phyloP scores from a whole-genome alignment of 208 protist species.

The Spongospora subterranea region DNA sequence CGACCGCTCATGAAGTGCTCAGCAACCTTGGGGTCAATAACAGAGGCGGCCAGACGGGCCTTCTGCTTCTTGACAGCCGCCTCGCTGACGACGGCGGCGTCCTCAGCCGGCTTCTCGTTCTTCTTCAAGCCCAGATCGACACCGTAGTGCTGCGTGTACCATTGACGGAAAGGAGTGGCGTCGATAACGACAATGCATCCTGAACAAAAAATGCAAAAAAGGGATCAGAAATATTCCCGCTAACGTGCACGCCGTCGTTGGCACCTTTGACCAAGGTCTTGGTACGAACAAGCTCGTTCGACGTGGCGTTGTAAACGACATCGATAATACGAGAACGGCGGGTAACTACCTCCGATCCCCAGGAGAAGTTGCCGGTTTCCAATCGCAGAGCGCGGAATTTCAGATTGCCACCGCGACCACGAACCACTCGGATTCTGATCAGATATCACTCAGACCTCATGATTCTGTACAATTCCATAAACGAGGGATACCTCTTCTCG shows the following conservation, averaged over 20 bases:
- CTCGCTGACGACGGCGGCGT: conserved; percentile 77
- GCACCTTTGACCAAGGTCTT: conserved; percentile 99
- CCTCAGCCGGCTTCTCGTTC: conserved; percentile 64
- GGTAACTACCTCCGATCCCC: conserved; percentile 83
- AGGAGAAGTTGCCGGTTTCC: conserved; percentile 97
- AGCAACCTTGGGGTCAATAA: conserved; percentile 76
- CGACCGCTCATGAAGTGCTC: conserved; percentile 91
- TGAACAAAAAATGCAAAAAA: not conserved
- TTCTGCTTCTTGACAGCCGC: conserved; percentile 76
- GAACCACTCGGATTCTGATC: conserved; percentile 88
- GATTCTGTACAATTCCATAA: not conserved
- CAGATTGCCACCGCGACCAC: conserved; percentile 94
- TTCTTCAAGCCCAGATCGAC: conserved; percentile 89
- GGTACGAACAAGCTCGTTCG: conserved; percentile 99
- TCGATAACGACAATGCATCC: conserved; percentile 82
- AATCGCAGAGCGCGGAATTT: conserved; percentile 98
- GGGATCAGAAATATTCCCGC: too few species aligned
- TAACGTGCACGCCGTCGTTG: conserved; percentile 73
- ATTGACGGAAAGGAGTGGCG: conserved; percentile 95
- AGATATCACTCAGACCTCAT: conserved; percentile 36
- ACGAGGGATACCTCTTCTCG: conserved; percentile 61
- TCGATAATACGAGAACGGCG: conserved; percentile 85
- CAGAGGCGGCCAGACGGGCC: conserved; percentile 62
- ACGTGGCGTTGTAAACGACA: conserved; percentile 99
- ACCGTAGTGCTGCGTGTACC: conserved; percentile 97